phyloP scores from a whole-genome alignment of 176 grass and related monocot genomes.

The Triticum monococcum region DNA sequence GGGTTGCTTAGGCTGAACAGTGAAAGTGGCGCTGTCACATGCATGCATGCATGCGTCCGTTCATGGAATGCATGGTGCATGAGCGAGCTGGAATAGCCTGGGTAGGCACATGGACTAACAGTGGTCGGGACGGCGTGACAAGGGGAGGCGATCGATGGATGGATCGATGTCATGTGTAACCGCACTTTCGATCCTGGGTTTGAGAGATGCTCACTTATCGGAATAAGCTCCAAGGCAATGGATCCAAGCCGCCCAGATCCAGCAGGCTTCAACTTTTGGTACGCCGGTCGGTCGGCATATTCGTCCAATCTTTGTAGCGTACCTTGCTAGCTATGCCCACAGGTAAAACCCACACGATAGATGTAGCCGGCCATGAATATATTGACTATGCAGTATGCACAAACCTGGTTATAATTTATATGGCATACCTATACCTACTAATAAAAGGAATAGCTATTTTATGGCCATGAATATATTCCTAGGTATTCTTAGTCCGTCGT shows the following conservation, averaged over 20 bases:
- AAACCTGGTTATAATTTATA: too few species aligned
- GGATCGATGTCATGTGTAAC: neutral
- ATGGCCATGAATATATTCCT: too few species aligned
- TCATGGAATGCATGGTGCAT: neutral
- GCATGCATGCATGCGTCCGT: neutral
- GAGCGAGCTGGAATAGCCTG: neutral
- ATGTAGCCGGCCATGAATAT: neutral
- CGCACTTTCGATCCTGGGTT: neutral
- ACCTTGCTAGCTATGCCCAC: neutral
- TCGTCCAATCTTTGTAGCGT: neutral
- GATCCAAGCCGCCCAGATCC: slow-evolving; percentile 13
- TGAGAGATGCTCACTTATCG: neutral
- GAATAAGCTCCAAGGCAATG: slow-evolving; percentile 37
- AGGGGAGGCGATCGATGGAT: neutral
- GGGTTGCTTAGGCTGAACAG: neutral
- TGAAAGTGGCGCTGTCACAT: neutral
- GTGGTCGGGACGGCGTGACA: slow-evolving; percentile 23
- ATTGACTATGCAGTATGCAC: too few species aligned
- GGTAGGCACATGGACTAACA: slow-evolving; percentile 33
- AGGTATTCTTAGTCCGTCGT: too few species aligned
- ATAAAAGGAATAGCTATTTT: too few species aligned
- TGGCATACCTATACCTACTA: too few species aligned
- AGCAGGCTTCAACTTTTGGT: neutral
- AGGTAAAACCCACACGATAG: neutral
- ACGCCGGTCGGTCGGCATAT: neutral